Evolutionary conservation across 2,329 filamentous ascomycete species (phyloP).

Genomic region (Xylaria polymorpha): DNA sequence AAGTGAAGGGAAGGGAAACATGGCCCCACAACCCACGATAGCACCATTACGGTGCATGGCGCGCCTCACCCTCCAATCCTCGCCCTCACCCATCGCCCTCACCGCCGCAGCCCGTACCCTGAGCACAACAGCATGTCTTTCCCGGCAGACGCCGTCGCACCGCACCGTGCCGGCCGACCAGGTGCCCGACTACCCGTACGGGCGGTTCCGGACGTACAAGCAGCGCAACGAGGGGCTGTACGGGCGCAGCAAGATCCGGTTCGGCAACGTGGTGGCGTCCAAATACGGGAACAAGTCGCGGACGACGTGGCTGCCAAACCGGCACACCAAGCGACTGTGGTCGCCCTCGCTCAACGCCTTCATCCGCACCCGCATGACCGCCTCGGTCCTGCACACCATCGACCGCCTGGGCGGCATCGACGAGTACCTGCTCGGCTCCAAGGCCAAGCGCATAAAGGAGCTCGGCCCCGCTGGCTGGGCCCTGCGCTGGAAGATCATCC

Average conservation of each 20-base stretch:
- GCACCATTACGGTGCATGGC: conserved; percentile 27
- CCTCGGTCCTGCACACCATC: conserved; percentile 77
- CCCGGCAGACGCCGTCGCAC: conserved; percentile 48
- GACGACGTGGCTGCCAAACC: conserved; percentile 80
- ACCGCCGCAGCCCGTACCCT: conserved; percentile 39
- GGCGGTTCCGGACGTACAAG: conserved; percentile 77
- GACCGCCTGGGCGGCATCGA: conserved; percentile 90
- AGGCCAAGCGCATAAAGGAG: conserved; percentile 81
- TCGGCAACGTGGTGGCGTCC: conserved; percentile 80
- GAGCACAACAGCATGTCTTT: conserved; percentile 40
- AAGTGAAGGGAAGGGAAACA: neutral
- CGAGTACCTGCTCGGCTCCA: conserved; percentile 87
- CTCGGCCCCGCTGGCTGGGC: conserved; percentile 92
- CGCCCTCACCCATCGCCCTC: conserved; percentile 16
- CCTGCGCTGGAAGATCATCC: conserved; percentile 89
- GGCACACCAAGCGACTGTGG: conserved; percentile 75
- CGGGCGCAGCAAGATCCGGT: conserved; percentile 76
- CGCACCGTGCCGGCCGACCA: conserved; percentile 55
- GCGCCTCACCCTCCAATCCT: neutral
- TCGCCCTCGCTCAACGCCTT: conserved; percentile 69
- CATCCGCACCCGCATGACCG: conserved; percentile 75
- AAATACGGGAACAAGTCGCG: conserved; percentile 76
- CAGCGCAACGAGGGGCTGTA: conserved; percentile 82
- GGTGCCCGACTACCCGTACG: conserved; percentile 77
- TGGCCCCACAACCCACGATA: conserved; percentile 22